These are phyloP conservation scores for Yamadazyma epiphylla DNA, from an alignment of 1,139 yeast species.

Conservation along the genomic window DNA sequence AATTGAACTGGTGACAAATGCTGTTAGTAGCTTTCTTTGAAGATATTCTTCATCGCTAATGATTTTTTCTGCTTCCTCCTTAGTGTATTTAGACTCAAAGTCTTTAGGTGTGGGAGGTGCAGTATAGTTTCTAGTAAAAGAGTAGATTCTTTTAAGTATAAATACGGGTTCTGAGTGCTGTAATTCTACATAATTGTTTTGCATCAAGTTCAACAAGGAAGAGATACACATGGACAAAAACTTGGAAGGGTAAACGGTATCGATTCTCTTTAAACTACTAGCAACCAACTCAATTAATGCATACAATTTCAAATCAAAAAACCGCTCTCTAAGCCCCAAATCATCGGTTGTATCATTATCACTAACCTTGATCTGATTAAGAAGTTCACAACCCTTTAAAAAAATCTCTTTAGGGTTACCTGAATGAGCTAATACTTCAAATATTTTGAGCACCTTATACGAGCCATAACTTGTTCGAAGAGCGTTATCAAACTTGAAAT, in stretches of 20 bases:
- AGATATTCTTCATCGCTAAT: conserved; percentile 51
- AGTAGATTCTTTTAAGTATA: conserved; percentile 55
- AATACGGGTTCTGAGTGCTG: conserved; percentile 33
- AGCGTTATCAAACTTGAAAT: conserved; percentile 14
- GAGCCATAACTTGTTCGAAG: conserved; percentile 34
- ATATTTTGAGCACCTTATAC: conserved; percentile 43
- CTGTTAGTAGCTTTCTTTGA: conserved; percentile 42
- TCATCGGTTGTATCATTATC: conserved; percentile 15
- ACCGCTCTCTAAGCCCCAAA: conserved; percentile 21
- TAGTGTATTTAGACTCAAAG: conserved; percentile 22
- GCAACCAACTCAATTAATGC: conserved; percentile 58
- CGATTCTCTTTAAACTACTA: conserved; percentile 49
- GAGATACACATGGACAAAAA: conserved; percentile 65
- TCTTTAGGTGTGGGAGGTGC: conserved; percentile 40
- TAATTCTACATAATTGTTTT: conserved; percentile 26
- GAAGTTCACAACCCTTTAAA: conserved; percentile 62
- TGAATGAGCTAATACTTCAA: conserved; percentile 52
- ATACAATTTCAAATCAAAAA: conserved; percentile 58
- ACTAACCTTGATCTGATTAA: conserved; percentile 25
- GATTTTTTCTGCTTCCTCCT: conserved; percentile 36
- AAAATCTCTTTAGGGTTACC: conserved; percentile 83
- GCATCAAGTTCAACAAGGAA: conserved; percentile 49
- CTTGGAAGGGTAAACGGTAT: conserved; percentile 71
- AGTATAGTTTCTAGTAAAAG: conserved; percentile 63
- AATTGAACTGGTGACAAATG: conserved; percentile 42